Evolutionary conservation across 2,329 filamentous ascomycete species (phyloP).

Genomic region (Samsoniella hepiali): DNA sequence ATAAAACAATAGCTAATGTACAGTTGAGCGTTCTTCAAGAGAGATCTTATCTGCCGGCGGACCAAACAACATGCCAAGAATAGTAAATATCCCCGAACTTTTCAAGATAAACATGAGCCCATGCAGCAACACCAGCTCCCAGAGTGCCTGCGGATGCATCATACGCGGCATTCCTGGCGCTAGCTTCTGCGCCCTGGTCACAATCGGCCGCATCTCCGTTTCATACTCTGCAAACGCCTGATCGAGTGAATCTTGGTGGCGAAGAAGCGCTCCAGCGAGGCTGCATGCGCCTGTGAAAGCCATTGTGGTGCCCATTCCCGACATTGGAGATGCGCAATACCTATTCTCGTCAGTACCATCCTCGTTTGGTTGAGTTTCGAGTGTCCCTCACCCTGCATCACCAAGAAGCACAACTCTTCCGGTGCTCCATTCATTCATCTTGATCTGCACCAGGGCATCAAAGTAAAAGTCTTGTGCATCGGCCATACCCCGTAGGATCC

Average conservation of each 20-base stretch:
- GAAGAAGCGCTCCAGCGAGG: conserved; percentile 45
- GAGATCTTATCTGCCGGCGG: conserved; percentile 9
- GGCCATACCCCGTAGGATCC: conserved; percentile 35
- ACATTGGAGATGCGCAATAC: conserved; percentile 43
- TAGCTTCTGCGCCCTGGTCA: conserved; percentile 37
- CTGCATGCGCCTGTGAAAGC: conserved; percentile 48
- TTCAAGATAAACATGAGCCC: conserved; percentile 3
- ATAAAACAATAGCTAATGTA: no score
- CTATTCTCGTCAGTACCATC: not conserved
- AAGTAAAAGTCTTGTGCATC: conserved; percentile 39
- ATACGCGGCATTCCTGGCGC: conserved; percentile 27
- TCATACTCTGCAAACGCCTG: conserved; percentile 40
- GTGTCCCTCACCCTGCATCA: conserved; percentile 38
- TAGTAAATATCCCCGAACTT: not conserved
- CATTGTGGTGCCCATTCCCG: conserved; percentile 47
- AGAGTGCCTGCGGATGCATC: conserved; percentile 27
- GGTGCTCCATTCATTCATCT: conserved; percentile 30
- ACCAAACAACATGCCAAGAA: not conserved
- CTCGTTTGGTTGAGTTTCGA: no score
- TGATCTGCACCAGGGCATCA: conserved; percentile 40
- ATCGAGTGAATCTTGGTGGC: conserved; percentile 24
- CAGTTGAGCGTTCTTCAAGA: not conserved
- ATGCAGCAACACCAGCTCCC: conserved; percentile 28
- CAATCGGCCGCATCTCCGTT: conserved; percentile 36
- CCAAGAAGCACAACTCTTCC: conserved; percentile 43